Percentiles rank a stretch among this genome's conserved stretches.
Conservation (phyloP, 169 alveolate genomes). For the Toxoplasma gondii region DNA sequence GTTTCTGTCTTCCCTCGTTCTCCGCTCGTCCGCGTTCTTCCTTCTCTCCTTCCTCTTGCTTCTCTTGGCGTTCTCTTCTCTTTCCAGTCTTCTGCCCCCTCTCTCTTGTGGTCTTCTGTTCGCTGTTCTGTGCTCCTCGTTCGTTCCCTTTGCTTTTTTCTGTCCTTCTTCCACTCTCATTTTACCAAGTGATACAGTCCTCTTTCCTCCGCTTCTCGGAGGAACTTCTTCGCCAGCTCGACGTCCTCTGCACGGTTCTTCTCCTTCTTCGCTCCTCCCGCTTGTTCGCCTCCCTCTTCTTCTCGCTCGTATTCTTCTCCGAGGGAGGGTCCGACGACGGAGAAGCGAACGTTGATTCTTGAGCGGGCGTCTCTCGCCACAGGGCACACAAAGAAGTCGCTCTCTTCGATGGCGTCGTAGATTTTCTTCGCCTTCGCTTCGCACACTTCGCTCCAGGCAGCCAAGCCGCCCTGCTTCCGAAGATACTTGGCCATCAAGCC, state of each 20-base stretch:
- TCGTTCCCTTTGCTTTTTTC: too few relatives aligned
- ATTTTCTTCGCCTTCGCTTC: slow-evolving; percentile 51
- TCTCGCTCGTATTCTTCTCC: not conserved
- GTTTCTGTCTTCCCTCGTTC: too few relatives aligned
- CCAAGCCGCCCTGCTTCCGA: slow-evolving; percentile 69
- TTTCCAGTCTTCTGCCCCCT: too few relatives aligned
- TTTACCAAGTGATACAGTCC: slow-evolving; percentile 10
- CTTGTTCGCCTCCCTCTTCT: too few relatives aligned
- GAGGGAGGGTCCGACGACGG: not conserved
- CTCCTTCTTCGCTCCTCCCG: not conserved
- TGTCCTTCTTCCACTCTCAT: not conserved
- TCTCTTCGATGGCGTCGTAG: slow-evolving; percentile 69
- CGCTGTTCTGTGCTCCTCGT: too few relatives aligned
- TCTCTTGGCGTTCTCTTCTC: too few relatives aligned
- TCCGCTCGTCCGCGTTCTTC: too few relatives aligned
- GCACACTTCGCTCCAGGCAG: slow-evolving; percentile 31
- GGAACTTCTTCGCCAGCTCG: not conserved
- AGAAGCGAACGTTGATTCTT: not conserved
- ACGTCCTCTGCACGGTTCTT: not conserved
- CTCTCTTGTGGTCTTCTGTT: too few relatives aligned
- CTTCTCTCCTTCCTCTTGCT: too few relatives aligned
- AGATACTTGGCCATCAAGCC: slow-evolving; percentile 72
- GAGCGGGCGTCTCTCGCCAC: not conserved
- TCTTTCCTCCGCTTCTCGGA: not conserved
- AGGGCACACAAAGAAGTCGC: slow-evolving; percentile 29